phyloP scores from a whole-genome alignment of 2,329 filamentous ascomycete genomes.

The Erysiphe pulchra region DNA sequence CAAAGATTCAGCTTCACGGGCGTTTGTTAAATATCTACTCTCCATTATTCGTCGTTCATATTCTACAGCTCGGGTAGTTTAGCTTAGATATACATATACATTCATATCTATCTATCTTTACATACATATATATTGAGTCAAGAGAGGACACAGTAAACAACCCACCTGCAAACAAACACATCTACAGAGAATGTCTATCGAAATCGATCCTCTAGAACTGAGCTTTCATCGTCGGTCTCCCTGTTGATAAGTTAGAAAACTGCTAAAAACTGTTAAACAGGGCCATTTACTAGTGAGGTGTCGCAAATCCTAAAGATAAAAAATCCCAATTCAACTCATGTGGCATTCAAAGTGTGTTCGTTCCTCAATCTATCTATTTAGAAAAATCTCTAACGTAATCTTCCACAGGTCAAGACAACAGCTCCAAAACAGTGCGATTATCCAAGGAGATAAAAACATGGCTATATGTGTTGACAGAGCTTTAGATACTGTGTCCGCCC shows the following conservation, averaged over 20 bases:
- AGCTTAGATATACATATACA: too few species aligned
- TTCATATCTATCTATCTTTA: too few species aligned
- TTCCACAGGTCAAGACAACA: constrained; percentile 76
- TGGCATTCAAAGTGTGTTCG: constrained; percentile 40
- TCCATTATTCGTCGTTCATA: too few species aligned
- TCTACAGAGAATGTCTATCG: constrained; percentile 49
- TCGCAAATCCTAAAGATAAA: constrained; percentile 36
- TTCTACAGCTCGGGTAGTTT: too few species aligned
- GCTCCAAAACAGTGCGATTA: constrained; percentile 84
- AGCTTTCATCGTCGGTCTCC: constrained; percentile 61
- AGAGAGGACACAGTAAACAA: too few species aligned
- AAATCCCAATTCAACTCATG: constrained; percentile 34
- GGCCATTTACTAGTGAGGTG: constrained; percentile 41
- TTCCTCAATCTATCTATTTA: neutral
- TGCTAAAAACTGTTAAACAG: constrained; percentile 16
- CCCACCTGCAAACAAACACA: too few species aligned
- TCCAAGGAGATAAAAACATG: neutral
- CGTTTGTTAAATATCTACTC: too few species aligned
- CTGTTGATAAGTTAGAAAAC: constrained; percentile 1
- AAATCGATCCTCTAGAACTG: constrained; percentile 76
- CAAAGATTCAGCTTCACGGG: too few species aligned
- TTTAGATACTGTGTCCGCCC: constrained; percentile 86
- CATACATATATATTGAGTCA: too few species aligned
- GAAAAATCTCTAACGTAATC: neutral
- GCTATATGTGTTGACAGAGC: constrained; percentile 5